These are phyloP conservation scores for Macadamia integrifolia DNA, from an alignment of 164 flowering plant genomes.

Conservation along the genomic window DNA sequence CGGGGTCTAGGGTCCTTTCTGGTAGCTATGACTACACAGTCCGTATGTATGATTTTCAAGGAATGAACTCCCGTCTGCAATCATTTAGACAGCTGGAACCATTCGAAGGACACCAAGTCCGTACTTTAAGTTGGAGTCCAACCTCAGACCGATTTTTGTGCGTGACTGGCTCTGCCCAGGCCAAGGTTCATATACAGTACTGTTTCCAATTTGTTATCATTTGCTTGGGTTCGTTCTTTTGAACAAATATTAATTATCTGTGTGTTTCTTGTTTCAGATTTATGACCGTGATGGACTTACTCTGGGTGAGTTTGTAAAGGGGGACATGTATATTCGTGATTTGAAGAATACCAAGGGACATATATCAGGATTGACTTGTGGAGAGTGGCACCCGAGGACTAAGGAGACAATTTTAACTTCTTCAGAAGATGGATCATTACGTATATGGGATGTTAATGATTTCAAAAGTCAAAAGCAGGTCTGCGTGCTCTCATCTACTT, in stretches of 20 bases:
- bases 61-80: slow-evolving; percentile 84
- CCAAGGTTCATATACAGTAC: slow-evolving; percentile 52
- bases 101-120: slow-evolving; percentile 95
- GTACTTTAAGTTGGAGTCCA: slow-evolving; percentile 98
- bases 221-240: neutral
- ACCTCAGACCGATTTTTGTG: slow-evolving; percentile 81
- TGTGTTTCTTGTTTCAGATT: slow-evolving; percentile 42
- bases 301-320: slow-evolving; percentile 86
- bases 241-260: neutral
- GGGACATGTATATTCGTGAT: slow-evolving; percentile 98
- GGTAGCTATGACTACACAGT: slow-evolving; percentile 95
- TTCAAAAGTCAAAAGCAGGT: slow-evolving; percentile 97
- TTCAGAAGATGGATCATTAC: slow-evolving; percentile 94
- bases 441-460: slow-evolving; percentile 98
- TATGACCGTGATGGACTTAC: slow-evolving; percentile 98
- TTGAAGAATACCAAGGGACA: slow-evolving; percentile 97
- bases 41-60: slow-evolving; percentile 97
- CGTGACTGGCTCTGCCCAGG: slow-evolving; percentile 95
- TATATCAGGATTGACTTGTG: slow-evolving; percentile 91
- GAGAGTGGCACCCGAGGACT: slow-evolving; percentile 87
- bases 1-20: slow-evolving; percentile 96
- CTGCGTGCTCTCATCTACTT: neutral
- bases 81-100: slow-evolving; percentile 95
- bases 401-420: slow-evolving; percentile 94
- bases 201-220: too few relatives aligned